phyloP scores from a whole-genome alignment of 2,329 filamentous ascomycete genomes.

The Alternaria gaisen region DNA sequence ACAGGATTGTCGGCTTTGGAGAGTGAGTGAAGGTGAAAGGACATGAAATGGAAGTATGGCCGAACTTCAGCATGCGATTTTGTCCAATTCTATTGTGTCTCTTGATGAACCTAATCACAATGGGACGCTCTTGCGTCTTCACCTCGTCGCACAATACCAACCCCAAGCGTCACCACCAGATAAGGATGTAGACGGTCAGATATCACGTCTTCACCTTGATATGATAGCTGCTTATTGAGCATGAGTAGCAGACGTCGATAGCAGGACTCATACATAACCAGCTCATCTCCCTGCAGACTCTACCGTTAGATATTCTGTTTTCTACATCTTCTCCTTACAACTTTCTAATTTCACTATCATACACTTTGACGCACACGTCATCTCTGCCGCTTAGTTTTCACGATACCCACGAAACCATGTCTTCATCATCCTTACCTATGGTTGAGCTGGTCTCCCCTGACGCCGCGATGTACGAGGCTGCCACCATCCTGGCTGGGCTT shows the following conservation, averaged over 20 bases:
- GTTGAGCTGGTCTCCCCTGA: not conserved
- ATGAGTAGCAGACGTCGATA: not conserved
- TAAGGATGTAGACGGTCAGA: not conserved
- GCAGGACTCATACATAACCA: not conserved
- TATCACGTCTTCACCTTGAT: not conserved
- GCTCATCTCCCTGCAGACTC: not conserved
- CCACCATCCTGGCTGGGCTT: not conserved
- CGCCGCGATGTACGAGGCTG: not conserved
- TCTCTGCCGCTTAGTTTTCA: accelerated
- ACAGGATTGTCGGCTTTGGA: not conserved
- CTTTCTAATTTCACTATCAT: not conserved
- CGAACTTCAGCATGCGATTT: not conserved
- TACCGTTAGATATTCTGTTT: not conserved
- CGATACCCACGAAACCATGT: not conserved
- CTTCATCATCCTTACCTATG: not conserved
- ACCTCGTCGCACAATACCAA: not conserved
- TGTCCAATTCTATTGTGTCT: not conserved
- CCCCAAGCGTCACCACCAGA: not conserved
- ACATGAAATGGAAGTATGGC: not conserved
- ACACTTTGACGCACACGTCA: not conserved
- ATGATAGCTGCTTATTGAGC: constrained; percentile 4
- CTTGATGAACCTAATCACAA: not conserved
- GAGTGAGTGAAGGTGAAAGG: not conserved
- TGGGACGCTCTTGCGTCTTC: not conserved
- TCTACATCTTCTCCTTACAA: not conserved